Evolutionary conservation across 305 asterid species (phyloP).

Genomic region (Plantago rigida): DNA sequence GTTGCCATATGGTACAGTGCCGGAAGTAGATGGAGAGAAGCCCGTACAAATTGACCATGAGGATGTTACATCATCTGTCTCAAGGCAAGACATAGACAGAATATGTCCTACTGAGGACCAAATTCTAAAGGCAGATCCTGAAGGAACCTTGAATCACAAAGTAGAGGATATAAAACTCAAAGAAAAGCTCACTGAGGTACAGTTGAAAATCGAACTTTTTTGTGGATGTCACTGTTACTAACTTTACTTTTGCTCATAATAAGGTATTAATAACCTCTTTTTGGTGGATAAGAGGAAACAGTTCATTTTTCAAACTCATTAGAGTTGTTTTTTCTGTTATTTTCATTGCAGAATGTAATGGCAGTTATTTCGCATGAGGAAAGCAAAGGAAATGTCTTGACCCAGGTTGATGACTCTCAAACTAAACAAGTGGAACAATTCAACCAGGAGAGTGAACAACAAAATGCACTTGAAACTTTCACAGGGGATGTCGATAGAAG

Average conservation of each 20-base stretch:
- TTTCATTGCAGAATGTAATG: constrained; percentile 30
- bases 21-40: no score
- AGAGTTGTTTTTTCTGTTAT: constrained; percentile 12
- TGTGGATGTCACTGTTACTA: constrained; percentile 10
- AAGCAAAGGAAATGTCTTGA: constrained; percentile 20
- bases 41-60: no score
- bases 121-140: no score
- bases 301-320: constrained; percentile 9
- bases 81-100: no score
- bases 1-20: no score
- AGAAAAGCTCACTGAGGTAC: constrained; percentile 26
- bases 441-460: constrained; percentile 24
- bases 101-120: no score
- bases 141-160: no score
- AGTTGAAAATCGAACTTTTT: constrained; percentile 11
- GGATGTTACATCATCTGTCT: no score
- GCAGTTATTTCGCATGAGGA: constrained; percentile 26
- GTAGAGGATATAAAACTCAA: constrained; percentile 21
- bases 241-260: constrained; percentile 1
- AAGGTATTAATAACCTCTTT: not conserved
- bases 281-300: not conserved
- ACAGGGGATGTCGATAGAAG: constrained; percentile 21
- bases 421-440: constrained; percentile 23
- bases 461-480: constrained; percentile 25
- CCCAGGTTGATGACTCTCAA: constrained; percentile 28